Conservation (phyloP, 2,329 filamentous ascomycete genomes). For the Aspergillus pseudotamarii region DNA sequence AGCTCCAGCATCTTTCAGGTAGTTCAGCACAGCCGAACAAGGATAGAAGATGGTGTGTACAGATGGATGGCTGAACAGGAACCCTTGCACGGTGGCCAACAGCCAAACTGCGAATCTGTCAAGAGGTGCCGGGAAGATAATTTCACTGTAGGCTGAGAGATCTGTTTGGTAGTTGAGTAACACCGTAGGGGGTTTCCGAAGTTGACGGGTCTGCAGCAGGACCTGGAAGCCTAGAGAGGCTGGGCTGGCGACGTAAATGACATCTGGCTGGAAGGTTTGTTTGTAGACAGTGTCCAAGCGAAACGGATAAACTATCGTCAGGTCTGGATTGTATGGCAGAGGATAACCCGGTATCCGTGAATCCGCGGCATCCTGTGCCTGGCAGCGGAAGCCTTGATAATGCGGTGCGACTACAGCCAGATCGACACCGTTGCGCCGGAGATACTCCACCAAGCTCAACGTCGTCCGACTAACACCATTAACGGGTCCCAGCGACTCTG, state of each 20-base stretch:
- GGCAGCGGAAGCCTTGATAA: constrained; percentile 48
- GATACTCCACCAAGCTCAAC: constrained; percentile 68
- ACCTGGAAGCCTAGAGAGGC: constrained; percentile 72
- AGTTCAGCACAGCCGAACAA: constrained; percentile 63
- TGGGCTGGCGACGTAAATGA: constrained; percentile 71
- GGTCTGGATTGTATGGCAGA: constrained; percentile 70
- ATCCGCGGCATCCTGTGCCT: constrained; percentile 14
- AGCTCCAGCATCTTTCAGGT: constrained; percentile 62
- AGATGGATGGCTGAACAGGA: constrained; percentile 63
- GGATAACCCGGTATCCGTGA: constrained; percentile 66
- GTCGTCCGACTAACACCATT: constrained; percentile 75
- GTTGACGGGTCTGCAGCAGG: constrained; percentile 67
- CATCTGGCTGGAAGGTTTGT: constrained; percentile 66
- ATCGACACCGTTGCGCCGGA: constrained; percentile 64
- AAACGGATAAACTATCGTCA: constrained; percentile 71
- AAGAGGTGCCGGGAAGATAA: constrained; percentile 67
- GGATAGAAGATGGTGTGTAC: constrained; percentile 72
- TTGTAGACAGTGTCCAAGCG: constrained; percentile 64
- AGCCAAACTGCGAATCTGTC: constrained; percentile 64
- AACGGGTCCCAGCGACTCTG: constrained; percentile 71
- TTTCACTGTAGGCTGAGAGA: constrained; percentile 68
- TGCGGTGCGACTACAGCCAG: constrained; percentile 69
- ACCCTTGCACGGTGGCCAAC: constrained; percentile 66
- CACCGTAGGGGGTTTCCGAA: constrained; percentile 58
- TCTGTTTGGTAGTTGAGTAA: constrained; percentile 75